These are phyloP conservation scores for Wallacemonas collosoma DNA, from an alignment of 208 protist genomes.

Conservation along the genomic window DNA sequence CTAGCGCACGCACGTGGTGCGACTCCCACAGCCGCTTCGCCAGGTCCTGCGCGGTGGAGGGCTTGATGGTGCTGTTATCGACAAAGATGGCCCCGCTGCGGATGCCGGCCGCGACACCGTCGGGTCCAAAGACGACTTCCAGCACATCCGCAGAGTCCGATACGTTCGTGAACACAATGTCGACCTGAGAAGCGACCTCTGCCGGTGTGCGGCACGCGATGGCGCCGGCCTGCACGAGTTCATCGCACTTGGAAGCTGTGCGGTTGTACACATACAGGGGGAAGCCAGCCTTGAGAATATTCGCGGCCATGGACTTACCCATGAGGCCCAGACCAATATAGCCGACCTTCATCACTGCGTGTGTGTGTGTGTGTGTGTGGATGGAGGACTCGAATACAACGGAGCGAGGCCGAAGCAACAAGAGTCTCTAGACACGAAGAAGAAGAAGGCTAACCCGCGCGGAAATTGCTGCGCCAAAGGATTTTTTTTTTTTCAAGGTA, in stretches of 20 bases:
- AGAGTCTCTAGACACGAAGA: no score
- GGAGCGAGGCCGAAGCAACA: no score
- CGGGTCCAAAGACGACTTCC: conserved; percentile 79
- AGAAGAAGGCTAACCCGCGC: no score
- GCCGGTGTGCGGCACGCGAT: conserved; percentile 62
- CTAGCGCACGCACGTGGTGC: conserved; percentile 81
- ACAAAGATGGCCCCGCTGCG: conserved; percentile 78
- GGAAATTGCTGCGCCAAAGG: no score
- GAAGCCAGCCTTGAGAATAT: conserved; percentile 91
- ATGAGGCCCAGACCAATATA: conserved; percentile 95
- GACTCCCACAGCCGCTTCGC: conserved; percentile 71
- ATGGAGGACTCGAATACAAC: neutral
- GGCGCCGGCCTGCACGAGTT: conserved; percentile 80
- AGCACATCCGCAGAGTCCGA: conserved; percentile 91
- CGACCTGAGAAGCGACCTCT: conserved; percentile 75
- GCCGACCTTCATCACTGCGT: conserved; percentile 65
- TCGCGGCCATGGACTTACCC: conserved; percentile 91
- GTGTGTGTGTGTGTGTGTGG: conserved; percentile 11
- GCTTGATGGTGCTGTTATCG: conserved; percentile 96
- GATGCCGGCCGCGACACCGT: conserved; percentile 84
- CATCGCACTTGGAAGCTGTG: conserved; percentile 76
- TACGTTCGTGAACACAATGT: conserved; percentile 94
- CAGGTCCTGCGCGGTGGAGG: conserved; percentile 90
- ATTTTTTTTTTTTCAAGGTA: no score
- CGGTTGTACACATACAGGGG: conserved; percentile 87